Base-by-base conservation (phyloP, 108 stramenopile species). In the Stephanodiscus minutulus region DNA sequence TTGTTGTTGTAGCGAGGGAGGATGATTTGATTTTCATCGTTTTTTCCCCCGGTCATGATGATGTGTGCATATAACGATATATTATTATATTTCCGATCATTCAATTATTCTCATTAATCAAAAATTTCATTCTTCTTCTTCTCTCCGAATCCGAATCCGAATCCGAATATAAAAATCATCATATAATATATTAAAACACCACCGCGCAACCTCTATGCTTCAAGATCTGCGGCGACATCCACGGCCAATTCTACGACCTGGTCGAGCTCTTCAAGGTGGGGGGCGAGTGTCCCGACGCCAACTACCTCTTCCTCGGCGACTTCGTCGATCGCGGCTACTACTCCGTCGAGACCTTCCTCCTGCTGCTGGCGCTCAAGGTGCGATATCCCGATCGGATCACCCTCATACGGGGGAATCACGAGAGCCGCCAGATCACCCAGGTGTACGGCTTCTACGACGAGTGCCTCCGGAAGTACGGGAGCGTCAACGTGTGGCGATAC, bases 361-460 rank as follows among this genome's bases (percentile, higher is more conserved):
- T 99, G 31, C 78, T 99, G 0, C 82, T 99, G 20, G 98, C 98
- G 0, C 84, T 99, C 17, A 99, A 99, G 76, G 97, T 98, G 11
- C 82, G 98, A 5, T 98, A 98, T 82, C 99, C 99, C 20, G 97
- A 98, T 77, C 83, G 98, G 7, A 98, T 99, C 71, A 99, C 99
- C 0, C 79, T 99, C 5, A 97, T 99, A 49, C 90, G 99, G 7
- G 99, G 99, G 46, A 98, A 99, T 81, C 98, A 98, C 62, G 98
- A 99, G 76, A 83, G 84, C 54, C 85, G 97, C 15, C 98, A 99
- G 70, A 99, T 98, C 54, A 97, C 97, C 3, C 97, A 99, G 79
- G 98, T 99, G 0, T 99, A 99, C 72, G 98, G 98, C 18, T 99
- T 99, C 71, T 99, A 99, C 82, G 98, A 99, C 72, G 98, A 99